Base-by-base conservation (phyloP, 345 rosid genomes). In the Litchi chinensis region DNA sequence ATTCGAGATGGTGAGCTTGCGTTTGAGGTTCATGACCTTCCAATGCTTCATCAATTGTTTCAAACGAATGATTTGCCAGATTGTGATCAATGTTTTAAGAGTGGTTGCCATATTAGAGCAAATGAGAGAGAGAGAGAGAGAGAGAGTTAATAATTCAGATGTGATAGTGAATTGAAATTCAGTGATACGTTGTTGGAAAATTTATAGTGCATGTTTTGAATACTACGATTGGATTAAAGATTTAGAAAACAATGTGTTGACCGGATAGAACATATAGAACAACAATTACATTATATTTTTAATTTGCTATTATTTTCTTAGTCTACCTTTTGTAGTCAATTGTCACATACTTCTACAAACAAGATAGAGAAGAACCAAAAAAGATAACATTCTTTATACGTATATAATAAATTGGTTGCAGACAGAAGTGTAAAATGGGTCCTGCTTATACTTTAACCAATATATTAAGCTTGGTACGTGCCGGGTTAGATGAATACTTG, bases 21-120 rank as follows among this genome's bases (percentile, higher is more conserved):
- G 69, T 3, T 11, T 40, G 48, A 65, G 8, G 73, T 50, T 76
- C 48, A 13, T 76, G 28, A 12, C 48, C 70, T 48, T 64, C 78
- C 78, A 65, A 5, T 43, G 28, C 39, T 66, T 52, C 56, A 67
- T 48, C 7, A 76, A 48, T 32, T 59, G 76, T 13, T 65, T 76
- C n/a, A 76, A 32, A 19, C 8, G 46, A 15, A 76, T 67, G 71
- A 76, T 76, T 28, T 76, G 52, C 37, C 48, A 8, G 37, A 76
- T 66, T 65, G 52, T 46, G 28, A 50, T 50, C 1, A 65, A 24
- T 12, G 52, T 76, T 24, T 48, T 66, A 3, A 60, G 24, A 3
- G 64, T 40, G 5, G 3, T 57, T 16, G 24, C 76, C 76, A 72
- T 72, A 46, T 46, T 46, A 7, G 52, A 46, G 37, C 37, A 32